Evolutionary conservation across 345 rosid genomes (phyloP).

Genomic region (Gossypium raimondii): DNA sequence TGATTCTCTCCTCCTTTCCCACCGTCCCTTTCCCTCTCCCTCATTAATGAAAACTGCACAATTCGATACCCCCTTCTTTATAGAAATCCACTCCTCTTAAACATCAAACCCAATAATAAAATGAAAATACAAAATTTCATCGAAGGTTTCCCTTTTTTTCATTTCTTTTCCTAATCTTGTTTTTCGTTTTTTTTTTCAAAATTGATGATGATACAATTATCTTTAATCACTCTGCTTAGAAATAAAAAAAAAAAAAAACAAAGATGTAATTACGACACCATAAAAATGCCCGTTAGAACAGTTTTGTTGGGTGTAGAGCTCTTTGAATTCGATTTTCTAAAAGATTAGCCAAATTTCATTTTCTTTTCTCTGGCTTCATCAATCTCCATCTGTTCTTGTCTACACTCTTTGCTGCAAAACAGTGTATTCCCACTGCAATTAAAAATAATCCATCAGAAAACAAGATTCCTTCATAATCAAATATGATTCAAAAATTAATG

Average conservation of each 20-base stretch:
- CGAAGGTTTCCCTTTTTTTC: neutral
- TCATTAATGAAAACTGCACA: neutral
- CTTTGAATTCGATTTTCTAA: constrained; percentile 40
- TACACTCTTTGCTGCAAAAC: constrained; percentile 73
- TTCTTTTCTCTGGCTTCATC: constrained; percentile 53
- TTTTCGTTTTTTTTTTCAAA: neutral
- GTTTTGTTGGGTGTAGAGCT: constrained; percentile 29
- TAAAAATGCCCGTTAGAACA: constrained; percentile 46
- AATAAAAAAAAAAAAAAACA: too few relatives aligned
- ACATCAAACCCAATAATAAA: neutral
- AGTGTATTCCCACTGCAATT: constrained; percentile 59
- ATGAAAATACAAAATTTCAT: neutral
- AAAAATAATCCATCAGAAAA: neutral
- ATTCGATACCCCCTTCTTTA: neutral
- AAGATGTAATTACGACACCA: constrained; percentile 27
- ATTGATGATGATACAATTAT: neutral
- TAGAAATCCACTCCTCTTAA: too few relatives aligned
- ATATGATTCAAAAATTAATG: too few relatives aligned
- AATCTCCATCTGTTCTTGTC: constrained; percentile 70
- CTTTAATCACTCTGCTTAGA: neutral
- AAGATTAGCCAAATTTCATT: constrained; percentile 49
- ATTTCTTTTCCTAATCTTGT: neutral
- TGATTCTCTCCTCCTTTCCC: too few relatives aligned
- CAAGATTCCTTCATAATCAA: neutral
- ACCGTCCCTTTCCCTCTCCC: too few relatives aligned